Evolutionary conservation across 345 rosid genomes (phyloP).

Genomic region (Hibiscus syriacus): DNA sequence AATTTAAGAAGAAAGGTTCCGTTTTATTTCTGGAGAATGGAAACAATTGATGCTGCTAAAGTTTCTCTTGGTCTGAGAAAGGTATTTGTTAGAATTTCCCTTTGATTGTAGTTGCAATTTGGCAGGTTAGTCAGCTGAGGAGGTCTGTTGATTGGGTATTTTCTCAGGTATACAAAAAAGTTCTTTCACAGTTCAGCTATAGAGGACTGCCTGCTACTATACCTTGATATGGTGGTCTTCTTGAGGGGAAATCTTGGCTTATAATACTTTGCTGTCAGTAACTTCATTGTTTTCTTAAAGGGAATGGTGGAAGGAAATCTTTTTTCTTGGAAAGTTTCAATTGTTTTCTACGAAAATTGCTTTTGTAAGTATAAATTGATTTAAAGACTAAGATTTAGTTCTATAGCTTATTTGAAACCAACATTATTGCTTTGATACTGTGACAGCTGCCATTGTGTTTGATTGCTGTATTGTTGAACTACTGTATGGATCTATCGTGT

Average conservation of each 20-base stretch:
- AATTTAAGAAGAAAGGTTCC: neutral
- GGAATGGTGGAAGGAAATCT: neutral
- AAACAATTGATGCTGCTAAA: neutral
- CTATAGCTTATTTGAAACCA: neutral
- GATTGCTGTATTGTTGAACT: neutral
- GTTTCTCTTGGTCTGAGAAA: neutral
- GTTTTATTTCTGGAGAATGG: neutral
- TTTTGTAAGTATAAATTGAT: neutral
- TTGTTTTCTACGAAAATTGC: neutral
- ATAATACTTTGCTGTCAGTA: neutral
- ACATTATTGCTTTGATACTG: neutral
- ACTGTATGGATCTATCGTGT: neutral
- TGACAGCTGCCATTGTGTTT: too few species aligned
- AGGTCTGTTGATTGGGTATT: conserved; percentile 73
- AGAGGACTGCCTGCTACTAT: neutral
- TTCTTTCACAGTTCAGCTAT: neutral
- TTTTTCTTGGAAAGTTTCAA: too few species aligned
- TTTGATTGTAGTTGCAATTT: conserved; percentile 31
- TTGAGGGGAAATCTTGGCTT: neutral
- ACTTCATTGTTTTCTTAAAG: neutral
- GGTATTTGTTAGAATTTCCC: neutral
- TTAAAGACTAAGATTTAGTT: neutral
- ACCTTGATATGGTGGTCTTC: neutral
- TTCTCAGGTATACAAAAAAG: conserved; percentile 44
- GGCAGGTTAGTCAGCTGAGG: conserved; percentile 78